These are phyloP conservation scores for Ormosia emarginata DNA, from an alignment of 306 rosid species.

Conservation along the genomic window DNA sequence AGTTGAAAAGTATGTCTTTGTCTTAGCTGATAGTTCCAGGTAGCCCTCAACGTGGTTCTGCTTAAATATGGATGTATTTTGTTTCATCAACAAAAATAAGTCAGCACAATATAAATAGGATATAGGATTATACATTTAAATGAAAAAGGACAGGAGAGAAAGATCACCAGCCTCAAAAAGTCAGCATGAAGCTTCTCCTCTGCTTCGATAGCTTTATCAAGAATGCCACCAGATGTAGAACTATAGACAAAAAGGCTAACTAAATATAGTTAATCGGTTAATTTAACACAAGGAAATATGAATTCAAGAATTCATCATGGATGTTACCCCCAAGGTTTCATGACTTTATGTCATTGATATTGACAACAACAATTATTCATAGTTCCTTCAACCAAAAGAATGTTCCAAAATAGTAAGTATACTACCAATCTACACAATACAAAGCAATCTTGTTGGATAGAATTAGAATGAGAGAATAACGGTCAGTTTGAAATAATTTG, in stretches of 20 bases:
- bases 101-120: not conserved
- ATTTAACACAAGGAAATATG: constrained; percentile 1
- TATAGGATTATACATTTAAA: not conserved
- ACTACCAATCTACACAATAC: constrained; percentile 7
- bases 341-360: not conserved
- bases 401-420: not conserved
- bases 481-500: not conserved
- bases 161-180: constrained; percentile 84
- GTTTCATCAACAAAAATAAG: constrained; percentile 13
- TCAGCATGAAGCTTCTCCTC: constrained; percentile 75
- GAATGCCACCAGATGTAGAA: constrained; percentile 75
- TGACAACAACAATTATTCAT: not conserved
- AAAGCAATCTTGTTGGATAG: constrained; percentile 14
- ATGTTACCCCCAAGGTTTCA: not conserved
- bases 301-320: not conserved
- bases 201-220: constrained; percentile 71
- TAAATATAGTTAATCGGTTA: not conserved
- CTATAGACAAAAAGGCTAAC: constrained; percentile 36
- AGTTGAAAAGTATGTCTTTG: constrained; percentile 68
- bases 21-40: constrained; percentile 74
- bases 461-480: constrained; percentile 16
- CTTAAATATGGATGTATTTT: constrained; percentile 12
- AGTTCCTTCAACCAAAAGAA: not conserved
- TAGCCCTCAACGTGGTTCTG: constrained; percentile 81
- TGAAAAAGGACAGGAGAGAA: constrained; percentile 22